Base-by-base conservation (phyloP, 148 eudicot species). In the Arctostaphylos glauca region DNA sequence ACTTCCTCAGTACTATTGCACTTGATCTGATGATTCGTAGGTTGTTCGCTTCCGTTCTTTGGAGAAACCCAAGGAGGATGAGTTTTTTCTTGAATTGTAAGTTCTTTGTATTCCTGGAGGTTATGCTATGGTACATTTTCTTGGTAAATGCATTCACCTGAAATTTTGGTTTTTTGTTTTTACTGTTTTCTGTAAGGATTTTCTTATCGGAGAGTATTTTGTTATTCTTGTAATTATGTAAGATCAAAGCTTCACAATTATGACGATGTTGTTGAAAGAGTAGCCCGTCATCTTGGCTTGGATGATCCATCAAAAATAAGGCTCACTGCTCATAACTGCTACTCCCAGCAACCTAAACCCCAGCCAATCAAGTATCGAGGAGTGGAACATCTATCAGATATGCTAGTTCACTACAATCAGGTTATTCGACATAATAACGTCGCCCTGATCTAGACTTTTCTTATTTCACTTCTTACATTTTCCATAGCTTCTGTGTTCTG, bases 261-360 rank as follows among this genome's bases (percentile, higher is more conserved):
- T 85, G 99, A 96, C 58, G 94, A 96, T 76, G 97, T 94, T 58
- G 99, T 94, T 76, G 98, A 93, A 80, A 93, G 88, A 87, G 93
- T 96, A 59, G 94, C 99, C 60, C 88, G 86, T 53, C 92, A 81
- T 79, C 88, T 96, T 86, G 92, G 91, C 70, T 66, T 96, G 85
- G 92, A 94, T 71, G 99, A 96, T 89, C 94, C 96, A 82, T 91
- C 98, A 44, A 96, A 94, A 84, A 89, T 96, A 83, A 90, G 99
- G 89, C 90, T 96, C 50, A 96, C 99, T 15, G 89, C 98, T 84
- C 97, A 96, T 71, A 94, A 96, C 82, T 94, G 99, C 85, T 93
- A 96, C 85, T 96, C 99, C 81, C 99, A 94, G 90, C 98, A 96
- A 88, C 99, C 99, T 41, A 96, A 92, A 70, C 98, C 99, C 67